Percentiles rank a stretch among this genome's conserved stretches.
phyloP scores from a whole-genome alignment of 2,329 filamentous ascomycete species.

The Colletotrichum gigasporum region DNA sequence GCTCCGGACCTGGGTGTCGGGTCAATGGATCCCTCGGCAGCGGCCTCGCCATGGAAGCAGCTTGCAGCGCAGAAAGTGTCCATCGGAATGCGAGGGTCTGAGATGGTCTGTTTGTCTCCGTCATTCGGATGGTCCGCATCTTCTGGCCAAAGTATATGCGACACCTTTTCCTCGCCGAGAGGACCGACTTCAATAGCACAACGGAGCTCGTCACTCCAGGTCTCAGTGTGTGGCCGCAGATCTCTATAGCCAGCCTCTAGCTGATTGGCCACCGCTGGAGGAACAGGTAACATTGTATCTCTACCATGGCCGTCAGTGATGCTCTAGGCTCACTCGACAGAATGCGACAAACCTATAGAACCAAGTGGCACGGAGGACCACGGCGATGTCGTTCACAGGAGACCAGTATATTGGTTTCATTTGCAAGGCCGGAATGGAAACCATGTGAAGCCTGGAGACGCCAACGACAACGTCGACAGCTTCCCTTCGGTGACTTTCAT shows the following conservation, averaged over 20 bases:
- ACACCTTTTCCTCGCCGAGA: constrained; percentile 89
- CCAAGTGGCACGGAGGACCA: constrained; percentile 90
- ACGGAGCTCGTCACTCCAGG: constrained; percentile 90
- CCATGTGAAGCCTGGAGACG: constrained; percentile 87
- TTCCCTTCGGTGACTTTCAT: constrained; percentile 31
- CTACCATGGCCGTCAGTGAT: constrained; percentile 39
- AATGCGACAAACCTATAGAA: constrained; percentile 81
- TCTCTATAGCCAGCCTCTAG: constrained; percentile 91
- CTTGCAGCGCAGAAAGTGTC: constrained; percentile 68
- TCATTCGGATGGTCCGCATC: constrained; percentile 45
- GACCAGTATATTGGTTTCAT: constrained; percentile 99
- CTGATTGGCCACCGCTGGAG: constrained; percentile 87
- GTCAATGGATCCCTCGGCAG: constrained; percentile 61
- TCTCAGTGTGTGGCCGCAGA: constrained; percentile 87
- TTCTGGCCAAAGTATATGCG: constrained; percentile 83
- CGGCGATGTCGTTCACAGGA: constrained; percentile 86
- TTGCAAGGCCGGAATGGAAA: constrained; percentile 80
- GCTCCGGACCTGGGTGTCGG: constrained; percentile 41
- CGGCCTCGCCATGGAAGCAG: constrained; percentile 68
- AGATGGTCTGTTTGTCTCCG: constrained; percentile 42
- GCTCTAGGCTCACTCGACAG: background rate
- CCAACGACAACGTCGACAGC: constrained; percentile 80
- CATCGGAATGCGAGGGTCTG: constrained; percentile 50
- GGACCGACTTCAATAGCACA: constrained; percentile 92
- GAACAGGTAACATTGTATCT: constrained; percentile 91